Evolutionary conservation across 345 rosid genomes (phyloP).

Genomic region (Arabis alpina): DNA sequence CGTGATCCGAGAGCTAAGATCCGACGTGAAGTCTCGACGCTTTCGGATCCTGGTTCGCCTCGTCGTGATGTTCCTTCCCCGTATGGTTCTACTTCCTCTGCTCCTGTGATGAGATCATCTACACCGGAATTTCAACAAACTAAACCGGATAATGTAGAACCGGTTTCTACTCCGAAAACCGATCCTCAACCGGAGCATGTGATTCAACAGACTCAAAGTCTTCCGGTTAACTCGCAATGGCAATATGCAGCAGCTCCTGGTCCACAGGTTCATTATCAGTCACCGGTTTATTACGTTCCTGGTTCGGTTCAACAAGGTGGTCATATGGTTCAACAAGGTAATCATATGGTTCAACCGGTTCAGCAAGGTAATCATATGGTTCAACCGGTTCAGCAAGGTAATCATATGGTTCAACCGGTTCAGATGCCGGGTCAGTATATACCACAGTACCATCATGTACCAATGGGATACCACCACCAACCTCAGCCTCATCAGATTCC

Average conservation of each 20-base stretch:
- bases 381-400: slow-evolving; percentile 53
- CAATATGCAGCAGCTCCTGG: slow-evolving; percentile 47
- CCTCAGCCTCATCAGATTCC: slow-evolving; percentile 52
- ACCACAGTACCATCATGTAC: slow-evolving; percentile 69
- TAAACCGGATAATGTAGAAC: slow-evolving; percentile 59
- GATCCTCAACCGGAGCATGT: slow-evolving; percentile 46
- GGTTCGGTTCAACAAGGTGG: slow-evolving; percentile 52
- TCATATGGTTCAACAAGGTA: slow-evolving; percentile 52
- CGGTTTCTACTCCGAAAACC: slow-evolving; percentile 33
- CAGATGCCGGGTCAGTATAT: slow-evolving; percentile 54
- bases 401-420: slow-evolving; percentile 57
- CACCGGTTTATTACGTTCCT: slow-evolving; percentile 73
- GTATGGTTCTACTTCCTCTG: slow-evolving; percentile 71
- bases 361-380: slow-evolving; percentile 49
- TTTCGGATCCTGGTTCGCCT: slow-evolving; percentile 91
- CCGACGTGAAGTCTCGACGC: slow-evolving; percentile 61
- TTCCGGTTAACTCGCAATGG: slow-evolving; percentile 60
- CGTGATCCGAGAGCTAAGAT: slow-evolving; percentile 57
- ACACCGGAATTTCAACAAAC: slow-evolving; percentile 79
- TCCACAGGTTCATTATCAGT: slow-evolving; percentile 57
- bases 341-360: slow-evolving; percentile 47
- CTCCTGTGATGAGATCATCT: slow-evolving; percentile 49
- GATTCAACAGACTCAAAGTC: slow-evolving; percentile 47
- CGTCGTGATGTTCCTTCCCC: slow-evolving; percentile 73
- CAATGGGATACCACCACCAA: slow-evolving; percentile 66